Conservation (phyloP, 148 eudicot genomes). For the Rhododendron vialii region DNA sequence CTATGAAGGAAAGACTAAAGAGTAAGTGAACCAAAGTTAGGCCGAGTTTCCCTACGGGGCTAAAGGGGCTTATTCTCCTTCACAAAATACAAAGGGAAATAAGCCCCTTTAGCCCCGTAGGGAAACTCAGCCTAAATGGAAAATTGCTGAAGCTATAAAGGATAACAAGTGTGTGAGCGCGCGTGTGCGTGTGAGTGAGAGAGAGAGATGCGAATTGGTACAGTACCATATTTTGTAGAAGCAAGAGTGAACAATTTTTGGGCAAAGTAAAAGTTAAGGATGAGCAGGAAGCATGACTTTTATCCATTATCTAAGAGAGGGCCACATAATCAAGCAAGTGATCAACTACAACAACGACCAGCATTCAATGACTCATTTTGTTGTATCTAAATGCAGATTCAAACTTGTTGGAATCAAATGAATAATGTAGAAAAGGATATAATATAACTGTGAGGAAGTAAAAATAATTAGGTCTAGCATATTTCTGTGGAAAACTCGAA, state of each 20-base stretch:
- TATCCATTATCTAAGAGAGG: not conserved
- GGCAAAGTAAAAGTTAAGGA: not conserved
- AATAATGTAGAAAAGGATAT: not conserved
- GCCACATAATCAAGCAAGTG: not conserved
- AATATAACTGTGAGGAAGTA: not conserved
- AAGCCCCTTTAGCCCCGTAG: not conserved
- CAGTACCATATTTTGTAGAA: not conserved
- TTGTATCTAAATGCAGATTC: slow-evolving; percentile 1
- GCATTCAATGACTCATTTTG: not conserved
- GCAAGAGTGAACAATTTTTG: not conserved
- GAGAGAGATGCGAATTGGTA: not conserved
- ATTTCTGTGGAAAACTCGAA: not conserved
- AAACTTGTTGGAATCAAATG: not conserved
- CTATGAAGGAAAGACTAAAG: not conserved
- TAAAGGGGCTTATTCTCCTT: no score
- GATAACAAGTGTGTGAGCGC: not conserved
- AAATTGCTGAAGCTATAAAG: not conserved
- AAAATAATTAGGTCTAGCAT: not conserved
- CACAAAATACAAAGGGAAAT: not conserved
- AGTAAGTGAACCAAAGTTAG: not conserved
- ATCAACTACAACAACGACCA: not conserved
- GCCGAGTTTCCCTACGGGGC: no score
- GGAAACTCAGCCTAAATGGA: not conserved
- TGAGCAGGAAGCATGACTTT: not conserved
- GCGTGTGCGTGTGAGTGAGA: not conserved